Base-by-base conservation (phyloP, 2,329 filamentous ascomycete species). In the Xylaria hypoxylon region DNA sequence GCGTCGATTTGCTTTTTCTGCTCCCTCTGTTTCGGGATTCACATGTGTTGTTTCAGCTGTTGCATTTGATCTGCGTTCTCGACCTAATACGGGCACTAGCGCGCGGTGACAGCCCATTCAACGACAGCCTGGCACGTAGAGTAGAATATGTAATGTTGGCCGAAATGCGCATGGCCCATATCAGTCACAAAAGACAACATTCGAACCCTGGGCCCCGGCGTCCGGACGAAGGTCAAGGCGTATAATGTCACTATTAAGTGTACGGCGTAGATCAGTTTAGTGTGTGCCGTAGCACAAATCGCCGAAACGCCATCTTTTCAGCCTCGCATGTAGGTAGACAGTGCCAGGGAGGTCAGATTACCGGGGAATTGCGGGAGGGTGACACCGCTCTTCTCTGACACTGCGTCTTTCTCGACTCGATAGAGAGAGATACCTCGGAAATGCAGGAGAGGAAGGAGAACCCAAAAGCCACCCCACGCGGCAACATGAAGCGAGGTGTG, bases 251-350 rank as follows among this genome's bases (percentile, higher is more conserved):
- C 2, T 15, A 15, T 15, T 11, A 15, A 38, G 55, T 53, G 19
- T 55, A 45, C 7, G 35, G 52, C 19, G 45, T 53, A 40, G 17
- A 8, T 61, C 24, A 48, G 19, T 47, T 17, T 57, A 26, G 26
- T 31, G 45, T 42, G 35, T 63, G 50, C 45, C 40, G 59, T 61
- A 45, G 59, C 35, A 64, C 52, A 60, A 56, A 61, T 63, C 68
- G 38, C 59, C 62, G 65, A 70, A 56, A 62, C 62, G 65, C 65
- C 57, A 58, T 65, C 45, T 15, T 59, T 59, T 68, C 68, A 70
- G 63, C 68, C 68, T 70, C 65, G 64, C 66, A 62, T 62, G 57
- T 62, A 63, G 59, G 57, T 62, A 63, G 59, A 47, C 17, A 35
- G 42, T 42, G 42, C 53, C 35, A 59, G 40, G 45, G 50, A 38